Base-by-base conservation (phyloP, 2,329 filamentous ascomycete genomes). In the Didymella pinodella region DNA sequence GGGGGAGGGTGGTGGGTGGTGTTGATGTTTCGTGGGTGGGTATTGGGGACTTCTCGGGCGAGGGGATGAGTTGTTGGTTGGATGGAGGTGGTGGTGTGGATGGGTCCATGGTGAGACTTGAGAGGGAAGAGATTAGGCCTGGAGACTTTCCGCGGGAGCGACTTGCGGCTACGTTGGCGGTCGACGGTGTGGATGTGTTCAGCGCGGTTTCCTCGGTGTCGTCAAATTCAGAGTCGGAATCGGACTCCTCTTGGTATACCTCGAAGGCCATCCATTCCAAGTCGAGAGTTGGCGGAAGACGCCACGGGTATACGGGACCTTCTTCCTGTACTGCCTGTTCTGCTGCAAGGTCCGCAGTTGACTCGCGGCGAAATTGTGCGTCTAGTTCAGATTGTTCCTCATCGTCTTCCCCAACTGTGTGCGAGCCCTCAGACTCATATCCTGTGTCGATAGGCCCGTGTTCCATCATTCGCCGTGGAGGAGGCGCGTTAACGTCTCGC, bases 191-290 rank as follows among this genome's bases (percentile, higher is more conserved):
- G 25, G 62, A 57, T 0, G 59, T 12, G 29, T 71, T 65, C 2
- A 65, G 26, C 16, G 55, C 49, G 3, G 54, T 50, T n/a, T 64
- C 62, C 40, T 75, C 72, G 8, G 67, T 69, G 25, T 77, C 75
- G 38, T 79, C 73, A 34, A 83, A 78, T 38, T 86, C 84, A 0
- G 83, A 83, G 40, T 85, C 84, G 0, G 85, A 85, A 1, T 83
- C 80, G 3, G 87, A 83, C 28, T 83, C 80, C 67, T 91, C 88
- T 16, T 86, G 85, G 72, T 89, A 95, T 0, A 97, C 91, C 73
- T 97, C 92, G 16, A 97, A 86, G 0, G 93, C 93, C 64, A 97
- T 86, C 93, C 93, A 97, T 76, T 96, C 93, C 0, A 90, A 88
- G 66, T 97, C 93, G 0, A 97, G 81, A 59, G 93, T 90, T 1